Percentiles rank a stretch among this genome's conserved stretches.
Evolutionary conservation across 352 stramenopile species (phyloP).

Genomic region (Phytophthora boehmeriae): DNA sequence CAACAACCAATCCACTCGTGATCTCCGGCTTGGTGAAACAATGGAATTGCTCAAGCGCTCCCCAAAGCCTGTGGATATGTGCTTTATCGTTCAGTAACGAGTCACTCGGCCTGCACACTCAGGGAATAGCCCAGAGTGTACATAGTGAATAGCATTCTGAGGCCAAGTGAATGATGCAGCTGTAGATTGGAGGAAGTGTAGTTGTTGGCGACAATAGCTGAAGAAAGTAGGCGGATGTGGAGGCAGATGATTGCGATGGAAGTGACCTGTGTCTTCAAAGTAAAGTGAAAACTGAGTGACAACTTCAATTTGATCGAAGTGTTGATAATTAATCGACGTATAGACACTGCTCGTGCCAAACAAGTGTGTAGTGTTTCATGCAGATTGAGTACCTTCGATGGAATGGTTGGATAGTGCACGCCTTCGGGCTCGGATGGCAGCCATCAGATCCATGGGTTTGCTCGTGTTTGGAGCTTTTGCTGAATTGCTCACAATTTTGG

Average conservation of each 20-base stretch:
- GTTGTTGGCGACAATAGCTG: conserved; percentile 12
- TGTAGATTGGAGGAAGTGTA: conserved; percentile 3
- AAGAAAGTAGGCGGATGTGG: conserved; percentile 10
- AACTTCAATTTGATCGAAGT: conserved; percentile 13
- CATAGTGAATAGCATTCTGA: conserved; percentile 37
- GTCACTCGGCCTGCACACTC: conserved; percentile 13
- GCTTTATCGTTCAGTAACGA: conserved; percentile 75
- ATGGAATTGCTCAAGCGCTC: conserved; percentile 83
- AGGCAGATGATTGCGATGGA: conserved; percentile 13
- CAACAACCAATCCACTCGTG: conserved; percentile 64
- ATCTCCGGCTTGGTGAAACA: conserved; percentile 70
- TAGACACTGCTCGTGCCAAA: conserved; percentile 9
- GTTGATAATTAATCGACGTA: too few species aligned
- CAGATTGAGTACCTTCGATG: conserved; percentile 10
- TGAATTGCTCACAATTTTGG: not conserved
- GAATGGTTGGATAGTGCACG: conserved; percentile 8
- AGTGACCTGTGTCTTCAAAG: conserved; percentile 7
- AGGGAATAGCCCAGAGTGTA: conserved; percentile 27
- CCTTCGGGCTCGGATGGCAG: conserved; percentile 67
- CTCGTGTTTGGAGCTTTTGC: not conserved
- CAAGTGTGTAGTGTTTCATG: conserved; percentile 1
- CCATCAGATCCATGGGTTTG: conserved; percentile 56
- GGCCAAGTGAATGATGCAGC: conserved; percentile 3
- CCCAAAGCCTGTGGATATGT: conserved; percentile 81
- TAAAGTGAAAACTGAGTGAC: conserved; percentile 29